phyloP scores from a whole-genome alignment of 2,329 filamentous ascomycete species.

The Monilinia laxa region DNA sequence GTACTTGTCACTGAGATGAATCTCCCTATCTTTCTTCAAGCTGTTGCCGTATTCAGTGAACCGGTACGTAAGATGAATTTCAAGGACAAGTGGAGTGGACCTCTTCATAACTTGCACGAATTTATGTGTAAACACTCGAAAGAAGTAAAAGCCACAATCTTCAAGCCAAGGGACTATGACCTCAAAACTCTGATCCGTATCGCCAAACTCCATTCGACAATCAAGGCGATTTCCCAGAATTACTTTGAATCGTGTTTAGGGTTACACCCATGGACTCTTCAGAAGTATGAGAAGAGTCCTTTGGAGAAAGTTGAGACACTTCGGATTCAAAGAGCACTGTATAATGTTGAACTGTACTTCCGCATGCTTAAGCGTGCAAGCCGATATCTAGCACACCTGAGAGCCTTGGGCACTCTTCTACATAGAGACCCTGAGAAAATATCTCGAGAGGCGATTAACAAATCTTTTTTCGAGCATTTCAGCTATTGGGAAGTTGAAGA shows the following conservation, averaged over 20 bases:
- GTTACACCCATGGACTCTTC: not conserved
- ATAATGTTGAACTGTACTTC: not conserved
- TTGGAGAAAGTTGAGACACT: not conserved
- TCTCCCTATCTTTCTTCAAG: conserved; percentile 10
- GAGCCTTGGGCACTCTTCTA: too few relatives aligned
- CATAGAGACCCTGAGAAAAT: not conserved
- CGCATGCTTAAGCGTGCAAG: not conserved
- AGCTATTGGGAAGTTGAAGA: not conserved
- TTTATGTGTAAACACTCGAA: not conserved
- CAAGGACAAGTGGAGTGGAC: not conserved
- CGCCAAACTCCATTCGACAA: conserved; percentile 4
- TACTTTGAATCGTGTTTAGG: not conserved
- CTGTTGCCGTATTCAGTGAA: not conserved
- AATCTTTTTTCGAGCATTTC: not conserved
- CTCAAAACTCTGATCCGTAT: not conserved
- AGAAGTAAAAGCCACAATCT: not conserved
- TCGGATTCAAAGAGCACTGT: conserved; percentile 2
- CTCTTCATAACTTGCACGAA: not conserved
- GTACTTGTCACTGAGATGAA: conserved; percentile 8
- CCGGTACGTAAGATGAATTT: not conserved
- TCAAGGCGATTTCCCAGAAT: not conserved
- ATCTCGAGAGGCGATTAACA: not conserved
- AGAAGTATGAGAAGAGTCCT: not conserved
- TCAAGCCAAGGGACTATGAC: not conserved
- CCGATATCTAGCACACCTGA: not conserved